phyloP scores from a whole-genome alignment of 2,329 filamentous ascomycete genomes.

The Aspergillus aculeatus region DNA sequence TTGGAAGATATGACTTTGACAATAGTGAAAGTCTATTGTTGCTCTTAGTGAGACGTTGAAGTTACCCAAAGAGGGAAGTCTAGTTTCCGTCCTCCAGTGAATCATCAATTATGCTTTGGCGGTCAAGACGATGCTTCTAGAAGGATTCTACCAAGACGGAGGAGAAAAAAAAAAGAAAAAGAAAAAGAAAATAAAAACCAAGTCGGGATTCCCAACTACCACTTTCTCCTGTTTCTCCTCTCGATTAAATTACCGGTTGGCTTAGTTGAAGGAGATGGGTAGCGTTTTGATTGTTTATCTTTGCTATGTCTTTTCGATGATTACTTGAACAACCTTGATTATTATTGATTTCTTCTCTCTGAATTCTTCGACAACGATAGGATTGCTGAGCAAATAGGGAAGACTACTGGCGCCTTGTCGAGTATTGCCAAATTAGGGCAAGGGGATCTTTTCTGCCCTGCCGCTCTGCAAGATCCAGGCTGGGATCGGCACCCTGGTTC shows the following conservation, averaged over 20 bases:
- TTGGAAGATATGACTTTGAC: not conserved
- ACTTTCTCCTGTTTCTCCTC: too few relatives aligned
- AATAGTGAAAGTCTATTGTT: not conserved
- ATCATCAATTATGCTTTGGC: not conserved
- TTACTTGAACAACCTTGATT: not conserved
- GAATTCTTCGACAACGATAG: too few relatives aligned
- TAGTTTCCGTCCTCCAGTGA: not conserved
- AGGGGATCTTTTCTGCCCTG: not conserved
- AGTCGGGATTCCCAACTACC: not conserved
- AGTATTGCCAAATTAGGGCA: not conserved
- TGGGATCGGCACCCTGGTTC: constrained; percentile 9
- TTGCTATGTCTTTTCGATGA: too few relatives aligned
- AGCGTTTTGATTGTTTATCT: too few relatives aligned
- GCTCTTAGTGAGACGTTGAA: not conserved
- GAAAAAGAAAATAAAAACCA: too few relatives aligned
- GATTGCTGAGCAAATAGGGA: not conserved
- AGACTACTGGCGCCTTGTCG: too few relatives aligned
- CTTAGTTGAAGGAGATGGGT: too few relatives aligned
- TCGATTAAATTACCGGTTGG: too few relatives aligned
- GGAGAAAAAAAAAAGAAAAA: too few relatives aligned
- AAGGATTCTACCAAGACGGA: not conserved
- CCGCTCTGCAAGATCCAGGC: constrained; percentile 10
- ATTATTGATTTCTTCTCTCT: not conserved
- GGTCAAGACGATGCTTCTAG: not conserved
- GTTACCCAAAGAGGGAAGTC: not conserved